Percentiles rank a stretch among this genome's conserved stretches.
These are phyloP conservation scores for Batkoa obscura DNA, from an alignment of 371 early-diverging fungal genomes.

Conservation along the genomic window DNA sequence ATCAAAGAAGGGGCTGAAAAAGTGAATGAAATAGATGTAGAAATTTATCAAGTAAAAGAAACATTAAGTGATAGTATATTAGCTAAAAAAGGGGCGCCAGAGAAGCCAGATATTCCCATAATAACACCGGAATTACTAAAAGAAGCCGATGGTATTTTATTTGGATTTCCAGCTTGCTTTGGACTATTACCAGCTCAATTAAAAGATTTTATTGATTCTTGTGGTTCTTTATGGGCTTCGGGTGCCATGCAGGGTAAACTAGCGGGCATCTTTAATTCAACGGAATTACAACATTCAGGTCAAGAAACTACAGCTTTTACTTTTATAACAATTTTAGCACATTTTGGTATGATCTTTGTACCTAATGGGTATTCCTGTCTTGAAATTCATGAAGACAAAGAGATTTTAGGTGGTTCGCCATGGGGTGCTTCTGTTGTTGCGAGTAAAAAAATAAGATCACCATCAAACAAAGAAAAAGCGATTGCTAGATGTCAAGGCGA, in stretches of 20 bases:
- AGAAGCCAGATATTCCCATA: slow-evolving; percentile 35
- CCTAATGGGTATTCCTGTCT: slow-evolving; percentile 28
- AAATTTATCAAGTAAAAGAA: slow-evolving; percentile 43
- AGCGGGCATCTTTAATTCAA: slow-evolving; percentile 50
- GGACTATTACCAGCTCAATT: slow-evolving; percentile 57
- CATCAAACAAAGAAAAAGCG: slow-evolving; percentile 36
- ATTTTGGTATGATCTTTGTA: slow-evolving; percentile 66
- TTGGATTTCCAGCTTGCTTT: slow-evolving; percentile 61
- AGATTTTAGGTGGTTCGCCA: slow-evolving; percentile 43
- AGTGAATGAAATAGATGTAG: slow-evolving; percentile 48
- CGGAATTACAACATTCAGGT: slow-evolving; percentile 53
- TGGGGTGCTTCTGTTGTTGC: slow-evolving; percentile 21
- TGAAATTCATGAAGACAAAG: slow-evolving; percentile 23
- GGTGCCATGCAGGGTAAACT: slow-evolving; percentile 49
- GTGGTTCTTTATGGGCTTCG: slow-evolving; percentile 47
- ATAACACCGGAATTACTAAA: slow-evolving; percentile 27
- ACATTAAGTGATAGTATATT: slow-evolving; percentile 15
- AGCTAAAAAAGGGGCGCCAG: slow-evolving; percentile 45
- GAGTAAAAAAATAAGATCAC: slow-evolving; percentile 20
- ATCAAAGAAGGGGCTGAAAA: slow-evolving; percentile 42
- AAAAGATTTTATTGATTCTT: slow-evolving; percentile 45
- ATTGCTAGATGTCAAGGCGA: slow-evolving; percentile 44
- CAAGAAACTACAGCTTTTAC: slow-evolving; percentile 57
- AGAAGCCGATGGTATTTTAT: slow-evolving; percentile 39
- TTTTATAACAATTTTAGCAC: slow-evolving; percentile 46